phyloP scores from a whole-genome alignment of 768 basidiomycete species.

The Trametes punicea region DNA sequence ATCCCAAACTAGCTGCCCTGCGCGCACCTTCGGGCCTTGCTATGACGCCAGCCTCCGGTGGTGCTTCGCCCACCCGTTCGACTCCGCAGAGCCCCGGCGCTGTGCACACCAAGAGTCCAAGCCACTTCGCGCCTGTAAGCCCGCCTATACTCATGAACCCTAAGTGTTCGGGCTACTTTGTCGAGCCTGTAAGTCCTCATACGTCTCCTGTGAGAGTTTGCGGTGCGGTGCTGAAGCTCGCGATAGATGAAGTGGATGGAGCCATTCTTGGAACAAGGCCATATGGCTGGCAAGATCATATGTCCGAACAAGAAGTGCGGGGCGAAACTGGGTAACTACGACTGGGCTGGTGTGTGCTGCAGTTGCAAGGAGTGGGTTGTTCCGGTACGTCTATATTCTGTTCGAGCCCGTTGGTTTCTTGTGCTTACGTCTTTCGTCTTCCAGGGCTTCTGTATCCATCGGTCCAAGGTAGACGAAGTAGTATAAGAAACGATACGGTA shows the following conservation, averaged over 20 bases:
- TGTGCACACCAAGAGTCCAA: slow-evolving; percentile 2
- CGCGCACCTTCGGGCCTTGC: slow-evolving; percentile 31
- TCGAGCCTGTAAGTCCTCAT: slow-evolving; percentile 79
- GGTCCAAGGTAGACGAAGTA: slow-evolving; percentile 55
- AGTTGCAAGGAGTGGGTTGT: slow-evolving; percentile 92
- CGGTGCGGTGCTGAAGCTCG: neutral
- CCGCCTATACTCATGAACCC: slow-evolving; percentile 72
- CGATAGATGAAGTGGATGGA: slow-evolving; percentile 94
- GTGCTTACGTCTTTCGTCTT: neutral
- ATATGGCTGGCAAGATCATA: slow-evolving; percentile 80
- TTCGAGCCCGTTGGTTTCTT: neutral
- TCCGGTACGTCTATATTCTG: slow-evolving; percentile 53
- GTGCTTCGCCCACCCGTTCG: slow-evolving; percentile 21
- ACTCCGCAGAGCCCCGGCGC: slow-evolving; percentile 22
- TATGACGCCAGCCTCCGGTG: slow-evolving; percentile 25
- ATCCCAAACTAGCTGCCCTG: slow-evolving; percentile 49
- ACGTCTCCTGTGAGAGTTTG: neutral
- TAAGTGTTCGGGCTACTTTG: slow-evolving; percentile 94
- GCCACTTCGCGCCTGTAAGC: slow-evolving; percentile 32
- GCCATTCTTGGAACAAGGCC: slow-evolving; percentile 67
- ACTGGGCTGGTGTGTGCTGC: slow-evolving; percentile 94
- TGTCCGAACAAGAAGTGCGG: slow-evolving; percentile 93
- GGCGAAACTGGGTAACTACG: slow-evolving; percentile 91
- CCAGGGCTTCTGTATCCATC: slow-evolving; percentile 53
- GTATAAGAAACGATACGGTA: too few relatives aligned